These are phyloP conservation scores for Colletotrichum zoysiae DNA, from an alignment of 2,329 filamentous ascomycete species.

Conservation along the genomic window DNA sequence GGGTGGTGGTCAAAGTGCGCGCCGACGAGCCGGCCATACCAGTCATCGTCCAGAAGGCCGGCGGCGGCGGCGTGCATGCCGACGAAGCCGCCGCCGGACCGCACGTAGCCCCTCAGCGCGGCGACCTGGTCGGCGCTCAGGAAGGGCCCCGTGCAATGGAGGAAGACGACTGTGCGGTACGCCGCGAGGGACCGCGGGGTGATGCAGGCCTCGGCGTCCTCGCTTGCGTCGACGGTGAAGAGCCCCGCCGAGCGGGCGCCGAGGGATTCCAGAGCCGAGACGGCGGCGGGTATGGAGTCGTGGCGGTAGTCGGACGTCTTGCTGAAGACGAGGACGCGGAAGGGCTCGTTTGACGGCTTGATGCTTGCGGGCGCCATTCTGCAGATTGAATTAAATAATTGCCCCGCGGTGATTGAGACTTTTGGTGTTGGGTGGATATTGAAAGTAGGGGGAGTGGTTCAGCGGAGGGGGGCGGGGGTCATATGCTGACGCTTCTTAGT, in stretches of 20 bases:
- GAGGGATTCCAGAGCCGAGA: slow-evolving; percentile 50
- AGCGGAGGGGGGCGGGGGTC: background rate
- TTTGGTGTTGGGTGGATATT: background rate
- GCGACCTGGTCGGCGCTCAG: slow-evolving; percentile 50
- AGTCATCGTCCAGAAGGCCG: slow-evolving; percentile 50
- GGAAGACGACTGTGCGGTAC: slow-evolving; percentile 54
- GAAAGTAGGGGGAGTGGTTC: background rate
- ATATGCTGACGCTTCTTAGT: background rate
- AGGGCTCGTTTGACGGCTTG: slow-evolving; percentile 1
- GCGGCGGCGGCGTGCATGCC: slow-evolving; percentile 56
- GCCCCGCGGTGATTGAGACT: background rate
- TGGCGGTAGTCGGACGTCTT: slow-evolving; percentile 56
- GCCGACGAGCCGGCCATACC: slow-evolving; percentile 55
- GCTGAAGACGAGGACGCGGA: slow-evolving; percentile 55
- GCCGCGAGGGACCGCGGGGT: slow-evolving; percentile 47
- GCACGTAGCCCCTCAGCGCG: slow-evolving; percentile 51
- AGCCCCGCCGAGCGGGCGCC: slow-evolving; percentile 43
- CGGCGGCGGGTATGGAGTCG: slow-evolving; percentile 53
- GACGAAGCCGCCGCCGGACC: slow-evolving; percentile 54
- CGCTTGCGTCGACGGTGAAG: slow-evolving; percentile 52
- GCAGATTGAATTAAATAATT: background rate
- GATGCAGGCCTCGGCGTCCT: slow-evolving; percentile 52
- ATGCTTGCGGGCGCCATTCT: background rate
- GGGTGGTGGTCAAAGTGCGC: slow-evolving; percentile 55
- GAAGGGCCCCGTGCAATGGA: slow-evolving; percentile 54